Percentiles rank a stretch among this genome's conserved stretches.
These are phyloP conservation scores for Pholiota microspora DNA, from an alignment of 768 basidiomycete genomes.

Conservation along the genomic window DNA sequence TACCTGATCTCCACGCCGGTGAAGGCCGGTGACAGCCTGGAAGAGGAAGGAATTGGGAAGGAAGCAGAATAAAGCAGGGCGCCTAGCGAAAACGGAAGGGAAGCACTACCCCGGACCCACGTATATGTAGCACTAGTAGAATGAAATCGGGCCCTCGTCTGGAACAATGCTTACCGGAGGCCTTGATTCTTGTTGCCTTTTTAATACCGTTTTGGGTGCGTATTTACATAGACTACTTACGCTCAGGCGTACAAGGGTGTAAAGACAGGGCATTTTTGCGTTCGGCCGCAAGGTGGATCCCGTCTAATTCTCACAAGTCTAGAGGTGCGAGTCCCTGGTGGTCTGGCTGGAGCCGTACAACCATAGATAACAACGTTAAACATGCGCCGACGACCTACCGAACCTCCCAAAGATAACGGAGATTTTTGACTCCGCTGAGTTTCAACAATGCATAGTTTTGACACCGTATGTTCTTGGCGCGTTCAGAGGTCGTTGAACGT, in stretches of 20 bases:
- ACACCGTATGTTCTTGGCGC: too few relatives aligned
- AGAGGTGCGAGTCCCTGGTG: neutral
- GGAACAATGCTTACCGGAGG: too few relatives aligned
- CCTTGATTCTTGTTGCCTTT: too few relatives aligned
- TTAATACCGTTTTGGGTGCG: too few relatives aligned
- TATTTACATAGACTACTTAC: too few relatives aligned
- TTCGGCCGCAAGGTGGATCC: neutral
- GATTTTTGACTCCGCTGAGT: neutral
- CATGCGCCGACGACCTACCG: neutral
- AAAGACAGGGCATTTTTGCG: neutral
- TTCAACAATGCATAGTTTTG: too few relatives aligned
- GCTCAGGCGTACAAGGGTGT: too few relatives aligned
- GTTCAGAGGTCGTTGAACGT: too few relatives aligned
- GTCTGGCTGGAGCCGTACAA: neutral
- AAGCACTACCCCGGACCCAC: neutral
- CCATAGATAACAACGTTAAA: neutral
- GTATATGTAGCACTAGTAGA: neutral
- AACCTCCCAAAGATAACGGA: neutral
- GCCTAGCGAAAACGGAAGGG: too few relatives aligned
- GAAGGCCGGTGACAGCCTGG: too few relatives aligned
- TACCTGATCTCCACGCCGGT: too few relatives aligned
- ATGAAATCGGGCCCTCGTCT: too few relatives aligned
- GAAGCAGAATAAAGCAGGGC: neutral
- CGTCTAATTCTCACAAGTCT: neutral
- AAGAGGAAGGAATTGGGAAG: neutral